Evolutionary conservation across 176 grass and related monocot species (phyloP).

Genomic region (Zoysia japonica): DNA sequence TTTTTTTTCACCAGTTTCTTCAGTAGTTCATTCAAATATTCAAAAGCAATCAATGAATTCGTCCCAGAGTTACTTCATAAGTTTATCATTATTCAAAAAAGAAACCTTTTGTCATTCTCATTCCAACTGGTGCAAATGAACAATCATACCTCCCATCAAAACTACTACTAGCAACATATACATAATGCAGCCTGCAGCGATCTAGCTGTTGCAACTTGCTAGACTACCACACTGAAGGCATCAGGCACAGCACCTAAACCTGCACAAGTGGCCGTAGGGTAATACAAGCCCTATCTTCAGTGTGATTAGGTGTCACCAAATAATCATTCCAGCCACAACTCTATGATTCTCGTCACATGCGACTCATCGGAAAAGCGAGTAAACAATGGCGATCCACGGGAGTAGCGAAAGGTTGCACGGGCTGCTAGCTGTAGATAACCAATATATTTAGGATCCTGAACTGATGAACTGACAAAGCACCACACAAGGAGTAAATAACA

Average conservation of each 20-base stretch:
- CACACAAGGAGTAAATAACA: background rate
- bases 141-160: background rate
- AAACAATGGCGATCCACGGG: conserved; percentile 42
- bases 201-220: conserved; percentile 12
- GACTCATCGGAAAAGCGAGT: conserved; percentile 26
- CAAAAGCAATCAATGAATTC: background rate
- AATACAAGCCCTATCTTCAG: conserved; percentile 26
- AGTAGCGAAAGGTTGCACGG: conserved; percentile 40
- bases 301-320: conserved; percentile 42
- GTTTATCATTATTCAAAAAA: background rate
- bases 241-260: conserved; percentile 10
- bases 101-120: background rate
- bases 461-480: conserved; percentile 8
- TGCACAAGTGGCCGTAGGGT: conserved; percentile 33
- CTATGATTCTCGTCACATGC: conserved; percentile 54
- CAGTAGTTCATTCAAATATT: background rate
- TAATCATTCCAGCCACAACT: conserved; percentile 33
- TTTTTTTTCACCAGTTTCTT: background rate
- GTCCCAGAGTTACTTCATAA: conserved; percentile 11
- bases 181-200: background rate
- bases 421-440: conserved; percentile 1
- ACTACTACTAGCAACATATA: background rate
- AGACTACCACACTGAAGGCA: background rate
- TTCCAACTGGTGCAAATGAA: background rate
- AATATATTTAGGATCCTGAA: background rate